Evolutionary conservation across 768 basidiomycete genomes (phyloP), one percentile per base, ranked within the genome.

Genomic region (Hypholoma fasciculare): DNA sequence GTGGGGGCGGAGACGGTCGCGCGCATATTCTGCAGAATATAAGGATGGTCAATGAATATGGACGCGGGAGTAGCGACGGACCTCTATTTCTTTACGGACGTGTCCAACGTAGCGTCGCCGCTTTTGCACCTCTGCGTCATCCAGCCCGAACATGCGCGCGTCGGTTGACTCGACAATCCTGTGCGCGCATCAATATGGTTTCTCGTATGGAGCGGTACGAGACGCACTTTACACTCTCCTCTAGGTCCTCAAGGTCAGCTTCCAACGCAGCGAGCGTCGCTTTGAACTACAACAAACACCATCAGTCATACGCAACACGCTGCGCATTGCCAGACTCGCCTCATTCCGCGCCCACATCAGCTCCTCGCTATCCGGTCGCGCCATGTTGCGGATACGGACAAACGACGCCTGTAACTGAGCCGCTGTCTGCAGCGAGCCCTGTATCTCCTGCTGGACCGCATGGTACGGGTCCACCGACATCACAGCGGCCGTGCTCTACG

Each of bases 171-270:
- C 96, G 0, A 97, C 92, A 42, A 94, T 91, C 70, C 92, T 94
- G 65, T 2, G 19, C 17, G 38, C 7, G n/a, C 16, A 3, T 14
- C 34, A 46, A 38, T 16, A 11, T 47, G 7, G 20, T 27, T 23
- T 26, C 7, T 12, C 40, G 40, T 42, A 3, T 34, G 6, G 30
- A 2, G 6, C 30, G 2, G 30, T 42, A 9, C 27, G 27, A 27
- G 23, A 49, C 82, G 62, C 71, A 92, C 92, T 85, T 88, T 44
- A 98, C 95, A 66, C 92, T 94, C 67, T 94, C 93, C 50, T 97
- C 95, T n/a, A 98, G 74, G 69, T 94, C 94, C 59, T 94, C 92
- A 20, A 96, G 69, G 74, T 98, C 96, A 0, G 89, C 89, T 67
- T 95, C 92, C 26, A 98, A 75, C 1, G 88, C 75, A 1, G 85